Evolutionary conservation across 306 rosid species (phyloP).

Genomic region (Amphicarpaea edgeworthii): DNA sequence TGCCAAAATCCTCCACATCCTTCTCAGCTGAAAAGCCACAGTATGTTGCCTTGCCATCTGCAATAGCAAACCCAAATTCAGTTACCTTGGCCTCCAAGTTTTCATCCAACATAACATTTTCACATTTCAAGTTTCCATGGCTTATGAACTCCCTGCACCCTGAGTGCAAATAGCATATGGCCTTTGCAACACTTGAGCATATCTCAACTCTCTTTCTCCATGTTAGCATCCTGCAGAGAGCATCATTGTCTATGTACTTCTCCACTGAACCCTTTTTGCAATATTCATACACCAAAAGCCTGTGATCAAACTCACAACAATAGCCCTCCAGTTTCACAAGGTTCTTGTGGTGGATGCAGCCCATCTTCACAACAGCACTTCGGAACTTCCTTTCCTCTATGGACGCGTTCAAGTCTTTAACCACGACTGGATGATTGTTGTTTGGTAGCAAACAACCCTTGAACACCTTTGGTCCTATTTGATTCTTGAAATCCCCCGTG

Average conservation of each 20-base stretch:
- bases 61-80: constrained; percentile 67
- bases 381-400: constrained; percentile 72
- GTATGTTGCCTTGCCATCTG: constrained; percentile 44
- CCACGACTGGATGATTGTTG: constrained; percentile 55
- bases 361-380: constrained; percentile 56
- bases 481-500: constrained; percentile 63
- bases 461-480: constrained; percentile 65
- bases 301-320: constrained; percentile 68
- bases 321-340: constrained; percentile 77
- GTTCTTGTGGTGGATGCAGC: constrained; percentile 72
- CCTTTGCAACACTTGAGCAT: constrained; percentile 69
- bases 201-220: constrained; percentile 76
- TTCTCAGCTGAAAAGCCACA: constrained; percentile 60
- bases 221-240: constrained; percentile 62
- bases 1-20: constrained; percentile 75
- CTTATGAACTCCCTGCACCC: constrained; percentile 74
- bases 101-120: constrained; percentile 68
- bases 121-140: constrained; percentile 73
- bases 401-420: constrained; percentile 57
- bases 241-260: constrained; percentile 57
- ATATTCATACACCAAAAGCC: constrained; percentile 66
- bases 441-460: constrained; percentile 62
- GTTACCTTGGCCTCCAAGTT: constrained; percentile 67
- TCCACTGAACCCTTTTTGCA: constrained; percentile 67
- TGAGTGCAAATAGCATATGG: constrained; percentile 70